A percentile compares a stretch with the other conserved stretches of the same genome.
Conservation (phyloP, 1,139 yeast species). For the Magnusiomyces paraingens region DNA sequence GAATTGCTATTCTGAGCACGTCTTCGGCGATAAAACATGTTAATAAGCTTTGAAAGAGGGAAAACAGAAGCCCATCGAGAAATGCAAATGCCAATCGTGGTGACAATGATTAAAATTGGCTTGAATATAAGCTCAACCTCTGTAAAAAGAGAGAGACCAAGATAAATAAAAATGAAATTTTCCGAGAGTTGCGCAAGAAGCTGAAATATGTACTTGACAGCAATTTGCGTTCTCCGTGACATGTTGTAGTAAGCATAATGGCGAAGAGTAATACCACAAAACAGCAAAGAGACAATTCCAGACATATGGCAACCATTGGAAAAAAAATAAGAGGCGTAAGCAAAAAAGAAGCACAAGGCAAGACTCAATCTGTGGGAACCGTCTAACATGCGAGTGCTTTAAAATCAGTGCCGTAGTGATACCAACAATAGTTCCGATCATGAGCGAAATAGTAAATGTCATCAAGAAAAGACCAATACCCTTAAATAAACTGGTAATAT, state of each 20-base stretch:
- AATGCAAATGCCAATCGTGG: conserved; percentile 84
- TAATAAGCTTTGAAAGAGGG: conserved; percentile 80
- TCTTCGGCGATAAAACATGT: conserved; percentile 65
- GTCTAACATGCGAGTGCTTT: conserved; percentile 86
- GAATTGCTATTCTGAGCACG: not conserved
- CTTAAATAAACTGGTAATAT: conserved; percentile 72
- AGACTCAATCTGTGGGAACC: conserved; percentile 95
- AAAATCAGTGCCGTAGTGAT: conserved; percentile 80
- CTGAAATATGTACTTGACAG: conserved; percentile 91
- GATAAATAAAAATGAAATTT: conserved; percentile 90
- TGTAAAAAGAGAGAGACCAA: conserved; percentile 90
- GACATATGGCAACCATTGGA: conserved; percentile 99
- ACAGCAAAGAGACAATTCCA: conserved; percentile 89
- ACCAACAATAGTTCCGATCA: conserved; percentile 86
- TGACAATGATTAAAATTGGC: conserved; percentile 83
- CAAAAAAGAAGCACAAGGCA: conserved; percentile 83
- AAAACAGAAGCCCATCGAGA: conserved; percentile 98
- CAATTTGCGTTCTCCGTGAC: conserved; percentile 96
- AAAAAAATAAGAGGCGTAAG: conserved; percentile 94
- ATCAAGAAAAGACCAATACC: conserved; percentile 91
- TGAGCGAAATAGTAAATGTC: conserved; percentile 88
- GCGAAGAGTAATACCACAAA: conserved; percentile 93
- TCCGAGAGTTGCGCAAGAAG: conserved; percentile 90
- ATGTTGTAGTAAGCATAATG: conserved; percentile 96
- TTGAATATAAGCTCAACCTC: conserved; percentile 93